These are phyloP conservation scores for Yarrowia divulgata DNA, from an alignment of 805 yeast genomes.

Conservation along the genomic window DNA sequence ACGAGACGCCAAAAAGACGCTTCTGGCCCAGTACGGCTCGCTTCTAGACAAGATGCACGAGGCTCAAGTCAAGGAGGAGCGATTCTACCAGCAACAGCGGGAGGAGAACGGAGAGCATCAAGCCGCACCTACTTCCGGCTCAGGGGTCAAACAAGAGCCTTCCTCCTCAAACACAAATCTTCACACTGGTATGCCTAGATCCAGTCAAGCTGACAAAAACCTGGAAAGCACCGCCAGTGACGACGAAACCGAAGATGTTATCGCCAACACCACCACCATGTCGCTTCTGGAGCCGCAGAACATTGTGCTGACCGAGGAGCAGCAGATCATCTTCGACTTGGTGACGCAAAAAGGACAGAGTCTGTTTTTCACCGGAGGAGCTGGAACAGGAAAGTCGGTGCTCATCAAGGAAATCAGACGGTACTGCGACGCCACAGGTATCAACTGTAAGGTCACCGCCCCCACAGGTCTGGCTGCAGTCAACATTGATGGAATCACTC, in stretches of 20 bases:
- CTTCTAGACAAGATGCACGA: background rate
- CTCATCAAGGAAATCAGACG: slow-evolving; percentile 16
- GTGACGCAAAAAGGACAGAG: background rate
- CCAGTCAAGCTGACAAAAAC: background rate
- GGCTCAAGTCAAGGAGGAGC: no score
- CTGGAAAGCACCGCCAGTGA: background rate
- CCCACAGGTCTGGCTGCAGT: slow-evolving; percentile 96
- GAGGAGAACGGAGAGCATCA: no score
- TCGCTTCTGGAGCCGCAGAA: slow-evolving; percentile 20
- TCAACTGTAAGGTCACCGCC: slow-evolving; percentile 82
- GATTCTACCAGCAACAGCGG: no score
- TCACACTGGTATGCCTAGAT: slow-evolving; percentile 4
- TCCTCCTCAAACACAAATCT: background rate
- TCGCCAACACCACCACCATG: slow-evolving; percentile 9
- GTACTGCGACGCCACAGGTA: background rate
- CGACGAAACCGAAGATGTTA: background rate
- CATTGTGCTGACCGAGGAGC: slow-evolving; percentile 8
- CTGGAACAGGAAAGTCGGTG: slow-evolving; percentile 36
- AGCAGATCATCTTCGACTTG: slow-evolving; percentile 18
- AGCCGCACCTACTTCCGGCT: background rate
- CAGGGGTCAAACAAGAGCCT: background rate
- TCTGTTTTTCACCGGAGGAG: slow-evolving; percentile 36
- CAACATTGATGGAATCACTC: slow-evolving; percentile 86
- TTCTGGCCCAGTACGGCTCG: background rate
- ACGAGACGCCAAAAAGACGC: slow-evolving; percentile 6